These are phyloP conservation scores for Penicillium sp. DNA, from an alignment of 2,329 filamentous ascomycete species.

Conservation along the genomic window DNA sequence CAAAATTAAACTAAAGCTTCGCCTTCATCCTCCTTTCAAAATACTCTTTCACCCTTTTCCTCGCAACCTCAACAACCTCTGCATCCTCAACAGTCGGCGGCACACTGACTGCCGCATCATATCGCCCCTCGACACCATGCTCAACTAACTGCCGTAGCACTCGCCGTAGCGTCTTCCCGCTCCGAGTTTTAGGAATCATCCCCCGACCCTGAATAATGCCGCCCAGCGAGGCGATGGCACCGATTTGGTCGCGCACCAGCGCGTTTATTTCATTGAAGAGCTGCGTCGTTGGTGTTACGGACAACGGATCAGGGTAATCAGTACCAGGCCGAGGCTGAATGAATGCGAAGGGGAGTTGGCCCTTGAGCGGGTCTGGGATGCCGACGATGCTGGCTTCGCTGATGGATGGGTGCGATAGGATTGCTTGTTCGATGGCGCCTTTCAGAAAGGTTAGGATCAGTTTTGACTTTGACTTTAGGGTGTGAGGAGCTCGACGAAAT, in stretches of 20 bases:
- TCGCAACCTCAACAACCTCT: conserved; percentile 71
- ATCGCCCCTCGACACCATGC: conserved; percentile 72
- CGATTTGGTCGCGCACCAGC: conserved; percentile 76
- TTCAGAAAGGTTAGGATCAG: background rate
- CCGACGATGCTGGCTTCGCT: conserved; percentile 84
- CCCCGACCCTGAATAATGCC: conserved; percentile 81
- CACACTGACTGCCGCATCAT: conserved; percentile 68
- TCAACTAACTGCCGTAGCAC: conserved; percentile 82
- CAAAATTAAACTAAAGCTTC: conserved; percentile 41
- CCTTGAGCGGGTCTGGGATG: conserved; percentile 82
- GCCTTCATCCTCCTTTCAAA: conserved; percentile 54
- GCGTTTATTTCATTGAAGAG: conserved; percentile 47
- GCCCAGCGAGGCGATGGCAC: conserved; percentile 79
- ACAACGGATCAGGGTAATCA: conserved; percentile 37
- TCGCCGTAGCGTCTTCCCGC: conserved; percentile 84
- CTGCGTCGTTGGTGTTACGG: conserved; percentile 39
- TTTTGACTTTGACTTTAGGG: background rate
- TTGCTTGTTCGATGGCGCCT: conserved; percentile 88
- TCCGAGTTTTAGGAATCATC: conserved; percentile 88
- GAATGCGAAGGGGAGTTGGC: conserved; percentile 89
- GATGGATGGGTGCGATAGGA: conserved; percentile 74
- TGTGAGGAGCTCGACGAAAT: background rate
- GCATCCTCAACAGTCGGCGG: conserved; percentile 85
- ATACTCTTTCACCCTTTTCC: conserved; percentile 70
- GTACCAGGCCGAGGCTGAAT: conserved; percentile 61